Evolutionary conservation across 495 filamentous ascomycete genomes (phyloP), one percentile per base, ranked within the genome.

Genomic region (Hyaloscypha finlandica): DNA sequence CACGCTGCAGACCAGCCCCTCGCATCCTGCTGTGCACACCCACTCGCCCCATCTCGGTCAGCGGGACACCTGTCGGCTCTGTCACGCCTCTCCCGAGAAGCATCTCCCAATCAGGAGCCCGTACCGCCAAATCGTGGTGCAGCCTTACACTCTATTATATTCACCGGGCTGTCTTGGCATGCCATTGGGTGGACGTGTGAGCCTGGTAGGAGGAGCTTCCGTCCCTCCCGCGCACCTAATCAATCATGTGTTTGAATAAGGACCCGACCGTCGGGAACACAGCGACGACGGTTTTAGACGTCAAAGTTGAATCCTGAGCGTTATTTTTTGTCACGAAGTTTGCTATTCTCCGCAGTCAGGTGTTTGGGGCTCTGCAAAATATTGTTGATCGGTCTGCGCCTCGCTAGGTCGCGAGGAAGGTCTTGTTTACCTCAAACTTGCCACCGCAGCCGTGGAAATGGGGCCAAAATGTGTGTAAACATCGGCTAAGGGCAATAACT

Each of bases 391-490:
- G 67, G 48, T 30, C 37, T 29, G 45, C 25, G 62, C 42, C 67
- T 68, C 66, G 66, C 51, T 71, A 54, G 71, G 71, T 64, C 71
- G 16, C 20, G 20, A 55, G 48, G 33, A 30, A 52, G 71, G 71
- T 60, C 71, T 66, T 73, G 71, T 73, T 73, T 73, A 73, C 59
- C 57, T 56, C 25, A 48, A 35, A 16, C 54, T 66, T 62, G 54
- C 68, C 68, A 64, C 59, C 62, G 16, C 29, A 61, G 20, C 63
- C 48, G 55, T 29, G 58, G 37, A 39, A 59, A 59, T 32, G 59
- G 61, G 60, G 33, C 62, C n/a, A 61, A 48, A 61, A 61, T 68
- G 59, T 63, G 53, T 54, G 63, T 70, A 64, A 71, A 71, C 63
- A 71, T 69, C 63, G 66, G 55, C 59, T 65, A 64, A 30, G 53